Evolutionary conservation across 768 basidiomycete genomes (phyloP), one percentile per base, ranked within the genome.

Genomic region (Mycena epipterygia): DNA sequence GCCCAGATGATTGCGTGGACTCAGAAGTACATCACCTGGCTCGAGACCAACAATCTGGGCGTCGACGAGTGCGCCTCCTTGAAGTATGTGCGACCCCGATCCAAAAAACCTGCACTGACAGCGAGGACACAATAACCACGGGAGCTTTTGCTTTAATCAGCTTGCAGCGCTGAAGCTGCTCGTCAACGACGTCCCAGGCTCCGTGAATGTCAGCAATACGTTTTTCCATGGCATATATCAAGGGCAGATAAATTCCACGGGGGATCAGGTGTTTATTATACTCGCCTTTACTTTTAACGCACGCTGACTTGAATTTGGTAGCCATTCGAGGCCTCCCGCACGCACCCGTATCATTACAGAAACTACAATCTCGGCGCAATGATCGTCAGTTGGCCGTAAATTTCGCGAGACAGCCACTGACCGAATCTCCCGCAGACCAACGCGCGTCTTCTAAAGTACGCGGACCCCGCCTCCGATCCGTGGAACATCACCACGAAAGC

Each of bases 331-430:
- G 84, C 89, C n/a, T 81, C 79, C 6, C 87, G 91, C 46, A 91
- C 90, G 1, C 82, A 87, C 14, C 90, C 91, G 19, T 91, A 88
- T 77, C 91, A 92, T 75, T 92, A 92, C 76, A 85, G 89, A 13
- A 85, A 87, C 0, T 92, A 90, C 79, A 93, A 93, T 70, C 82
- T 92, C 19, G 89, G 87, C 2, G 91, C 89, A 11, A 89, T 92
- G 87, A 88, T 91, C 56, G 90, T 91, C 70, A 76, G 87, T 76
- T 12, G 7, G 53, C 27, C 46, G 58, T 46, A 44, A 32, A 32
- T 46, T 32, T 46, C 11, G 21, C 2, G 8, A 23, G 17, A 35
- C 48, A 57, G n/a, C 11, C 2, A 51, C 44, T 62, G 33, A 55
- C 56, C 39, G 12, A 46, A 53, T 35, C 27, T 39, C n/a, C 51